Conservation (phyloP, 768 basidiomycete species). For the Leccinum longicurvipes region DNA sequence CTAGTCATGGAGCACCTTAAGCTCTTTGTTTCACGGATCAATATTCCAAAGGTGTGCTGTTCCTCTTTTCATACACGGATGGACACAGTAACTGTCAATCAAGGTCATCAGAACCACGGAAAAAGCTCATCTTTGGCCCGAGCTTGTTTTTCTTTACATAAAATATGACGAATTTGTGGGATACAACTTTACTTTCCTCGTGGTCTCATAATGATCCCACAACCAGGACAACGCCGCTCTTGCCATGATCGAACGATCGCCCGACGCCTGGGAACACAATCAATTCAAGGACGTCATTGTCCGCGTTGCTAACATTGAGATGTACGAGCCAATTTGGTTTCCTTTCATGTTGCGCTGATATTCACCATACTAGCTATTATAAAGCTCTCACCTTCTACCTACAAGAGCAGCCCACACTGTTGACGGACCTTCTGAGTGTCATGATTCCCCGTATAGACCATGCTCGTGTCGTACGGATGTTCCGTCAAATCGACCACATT, state of each 20-base stretch:
- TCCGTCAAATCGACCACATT: slow-evolving; percentile 92
- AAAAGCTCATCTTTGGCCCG: slow-evolving; percentile 96
- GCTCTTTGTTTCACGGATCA: slow-evolving; percentile 92
- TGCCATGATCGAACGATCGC: slow-evolving; percentile 97
- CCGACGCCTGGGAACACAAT: slow-evolving; percentile 99
- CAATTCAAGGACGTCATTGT: slow-evolving; percentile 99
- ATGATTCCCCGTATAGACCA: slow-evolving; percentile 95
- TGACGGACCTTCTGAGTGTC: slow-evolving; percentile 91
- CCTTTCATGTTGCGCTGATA: slow-evolving; percentile 2
- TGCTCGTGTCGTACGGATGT: slow-evolving; percentile 90
- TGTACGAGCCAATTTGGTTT: slow-evolving; percentile 46
- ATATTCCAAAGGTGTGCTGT: slow-evolving; percentile 81
- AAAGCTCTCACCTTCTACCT: slow-evolving; percentile 93
- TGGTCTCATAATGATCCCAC: background rate
- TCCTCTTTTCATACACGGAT: background rate
- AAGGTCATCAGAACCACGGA: slow-evolving; percentile 93
- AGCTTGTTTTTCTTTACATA: slow-evolving; percentile 97
- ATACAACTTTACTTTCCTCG: background rate
- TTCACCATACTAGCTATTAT: slow-evolving; percentile 65
- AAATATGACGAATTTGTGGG: slow-evolving; percentile 94
- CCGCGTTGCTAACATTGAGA: slow-evolving; percentile 96
- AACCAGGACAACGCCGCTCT: slow-evolving; percentile 90
- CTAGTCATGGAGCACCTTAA: slow-evolving; percentile 98
- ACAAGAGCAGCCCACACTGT: slow-evolving; percentile 86
- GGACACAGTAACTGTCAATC: background rate